Evolutionary conservation across 2,329 filamentous ascomycete species (phyloP).

Genomic region (Neofusicoccum laricinum): DNA sequence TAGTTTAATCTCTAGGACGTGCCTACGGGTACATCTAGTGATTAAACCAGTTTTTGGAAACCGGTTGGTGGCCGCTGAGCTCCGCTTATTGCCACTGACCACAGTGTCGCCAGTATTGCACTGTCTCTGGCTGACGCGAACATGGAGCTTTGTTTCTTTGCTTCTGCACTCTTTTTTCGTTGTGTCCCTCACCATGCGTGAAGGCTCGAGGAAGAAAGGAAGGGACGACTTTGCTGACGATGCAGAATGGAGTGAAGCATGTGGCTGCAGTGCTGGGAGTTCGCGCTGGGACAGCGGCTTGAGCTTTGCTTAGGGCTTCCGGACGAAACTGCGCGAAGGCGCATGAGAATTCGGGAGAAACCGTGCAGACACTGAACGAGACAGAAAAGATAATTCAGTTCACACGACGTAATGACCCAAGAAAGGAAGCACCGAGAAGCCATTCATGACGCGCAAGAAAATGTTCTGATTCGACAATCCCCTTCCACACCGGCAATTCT

Average conservation of each 20-base stretch:
- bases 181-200: conserved; percentile 23
- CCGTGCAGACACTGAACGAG: too few relatives aligned
- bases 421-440: too few relatives aligned
- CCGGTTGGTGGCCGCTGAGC: conserved; percentile 61
- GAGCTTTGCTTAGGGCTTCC: too few relatives aligned
- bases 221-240: too few relatives aligned
- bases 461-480: background rate
- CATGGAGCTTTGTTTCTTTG: background rate
- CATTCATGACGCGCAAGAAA: background rate
- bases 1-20: conserved; percentile 1
- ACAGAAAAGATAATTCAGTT: too few relatives aligned
- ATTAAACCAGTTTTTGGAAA: conserved; percentile 64
- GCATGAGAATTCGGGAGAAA: too few relatives aligned
- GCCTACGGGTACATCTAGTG: background rate
- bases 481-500: background rate
- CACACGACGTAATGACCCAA: too few relatives aligned
- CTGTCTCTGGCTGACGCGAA: conserved; percentile 71
- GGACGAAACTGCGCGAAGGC: too few relatives aligned
- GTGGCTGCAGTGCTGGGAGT: too few relatives aligned
- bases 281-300: too few relatives aligned
- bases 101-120: conserved; percentile 76
- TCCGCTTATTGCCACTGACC: conserved; percentile 59
- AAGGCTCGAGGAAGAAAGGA: conserved; percentile 25
- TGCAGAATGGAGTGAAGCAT: background rate
- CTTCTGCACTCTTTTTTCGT: conserved; percentile 21